Conservation (phyloP, 2,329 filamentous ascomycete species). For the Penicillium digitatum region DNA sequence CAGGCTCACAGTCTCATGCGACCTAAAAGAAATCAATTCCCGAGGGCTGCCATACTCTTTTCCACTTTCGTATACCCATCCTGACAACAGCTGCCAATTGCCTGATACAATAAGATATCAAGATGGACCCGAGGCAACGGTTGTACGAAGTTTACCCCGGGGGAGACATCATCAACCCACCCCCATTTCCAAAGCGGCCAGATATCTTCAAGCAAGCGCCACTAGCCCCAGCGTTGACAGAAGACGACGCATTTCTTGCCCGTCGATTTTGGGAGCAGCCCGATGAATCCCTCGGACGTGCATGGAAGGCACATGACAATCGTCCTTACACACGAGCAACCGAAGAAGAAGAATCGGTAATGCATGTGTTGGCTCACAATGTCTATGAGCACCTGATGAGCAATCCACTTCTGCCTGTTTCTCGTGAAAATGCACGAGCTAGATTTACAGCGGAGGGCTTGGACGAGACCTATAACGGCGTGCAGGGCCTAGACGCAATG, state of each 20-base stretch:
- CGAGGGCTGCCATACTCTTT: not conserved
- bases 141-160: not conserved
- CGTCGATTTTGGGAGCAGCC: constrained; percentile 29
- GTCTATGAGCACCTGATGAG: constrained; percentile 33
- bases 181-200: not conserved
- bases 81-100: not conserved
- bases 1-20: constrained; percentile 21
- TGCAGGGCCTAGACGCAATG: not conserved
- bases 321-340: constrained; percentile 5
- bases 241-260: constrained; percentile 25
- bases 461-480: constrained; percentile 5
- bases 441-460: constrained; percentile 10
- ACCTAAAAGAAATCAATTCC: not conserved
- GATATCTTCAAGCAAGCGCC: constrained; percentile 27
- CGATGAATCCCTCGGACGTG: constrained; percentile 19
- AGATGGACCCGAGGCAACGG: not conserved
- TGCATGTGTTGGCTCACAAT: constrained; percentile 26
- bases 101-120: not conserved
- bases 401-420: constrained; percentile 18
- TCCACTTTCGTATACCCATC: not conserved
- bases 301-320: constrained; percentile 3
- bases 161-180: not conserved
- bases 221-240: constrained; percentile 24
- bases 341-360: not conserved
- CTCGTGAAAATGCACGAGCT: constrained; percentile 9